Evolutionary conservation across 106 monocot genomes (phyloP).

Genomic region (Apostasia ramifera): DNA sequence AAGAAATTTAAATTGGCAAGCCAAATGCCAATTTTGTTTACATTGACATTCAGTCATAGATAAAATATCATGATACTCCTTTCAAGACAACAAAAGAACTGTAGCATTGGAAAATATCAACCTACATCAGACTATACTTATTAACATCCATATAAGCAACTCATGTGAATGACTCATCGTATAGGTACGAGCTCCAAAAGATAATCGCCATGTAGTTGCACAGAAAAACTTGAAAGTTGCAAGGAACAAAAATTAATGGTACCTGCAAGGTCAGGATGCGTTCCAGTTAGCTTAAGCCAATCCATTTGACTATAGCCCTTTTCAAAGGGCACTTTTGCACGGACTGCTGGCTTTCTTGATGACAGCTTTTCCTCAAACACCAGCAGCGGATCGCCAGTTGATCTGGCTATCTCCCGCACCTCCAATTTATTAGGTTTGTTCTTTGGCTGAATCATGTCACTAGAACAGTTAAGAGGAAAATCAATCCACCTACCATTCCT

Average conservation of each 20-base stretch:
- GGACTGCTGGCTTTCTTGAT: slow-evolving; percentile 33
- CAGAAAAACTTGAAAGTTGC: background rate
- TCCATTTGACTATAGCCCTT: slow-evolving; percentile 99
- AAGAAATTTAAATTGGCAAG: too few relatives aligned
- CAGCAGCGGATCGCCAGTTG: slow-evolving; percentile 6
- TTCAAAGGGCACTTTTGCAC: slow-evolving; percentile 96
- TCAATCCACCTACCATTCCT: background rate
- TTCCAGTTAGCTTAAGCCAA: slow-evolving; percentile 86
- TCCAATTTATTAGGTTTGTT: slow-evolving; percentile 11
- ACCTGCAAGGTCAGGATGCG: slow-evolving; percentile 97
- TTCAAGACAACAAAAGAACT: too few relatives aligned
- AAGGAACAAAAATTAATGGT: slow-evolving; percentile 4
- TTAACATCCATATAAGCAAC: too few relatives aligned
- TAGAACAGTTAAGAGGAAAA: slow-evolving; percentile 2
- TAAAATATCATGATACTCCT: too few relatives aligned
- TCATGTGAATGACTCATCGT: too few relatives aligned
- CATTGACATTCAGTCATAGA: too few relatives aligned
- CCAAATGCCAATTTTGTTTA: too few relatives aligned
- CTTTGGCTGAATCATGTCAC: background rate
- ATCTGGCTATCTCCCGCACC: slow-evolving; percentile 9
- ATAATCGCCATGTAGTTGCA: background rate
- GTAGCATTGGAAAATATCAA: too few relatives aligned
- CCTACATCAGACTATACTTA: too few relatives aligned
- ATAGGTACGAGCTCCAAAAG: too few relatives aligned
- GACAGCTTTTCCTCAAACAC: slow-evolving; percentile 23